Evolutionary conservation across 2,329 filamentous ascomycete genomes (phyloP).

Genomic region (Sclerotinia trifoliorum): DNA sequence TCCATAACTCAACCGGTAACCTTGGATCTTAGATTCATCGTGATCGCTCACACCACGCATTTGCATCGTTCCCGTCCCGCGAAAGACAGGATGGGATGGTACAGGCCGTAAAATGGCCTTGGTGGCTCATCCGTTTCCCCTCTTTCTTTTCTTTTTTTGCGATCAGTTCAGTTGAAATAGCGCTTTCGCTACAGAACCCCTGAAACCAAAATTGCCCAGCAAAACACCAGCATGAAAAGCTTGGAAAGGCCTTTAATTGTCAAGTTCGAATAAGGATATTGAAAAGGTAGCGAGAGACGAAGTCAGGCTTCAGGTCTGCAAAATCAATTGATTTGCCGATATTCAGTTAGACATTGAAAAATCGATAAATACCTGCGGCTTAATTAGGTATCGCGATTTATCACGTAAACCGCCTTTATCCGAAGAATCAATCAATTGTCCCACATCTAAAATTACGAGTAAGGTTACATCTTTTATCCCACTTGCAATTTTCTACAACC

Average conservation of each 20-base stretch:
- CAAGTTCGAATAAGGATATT: not conserved
- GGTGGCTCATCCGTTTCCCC: slow-evolving; percentile 15
- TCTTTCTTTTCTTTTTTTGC: not conserved
- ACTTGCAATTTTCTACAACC: not conserved
- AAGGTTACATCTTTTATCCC: too few species aligned
- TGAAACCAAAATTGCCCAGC: not conserved
- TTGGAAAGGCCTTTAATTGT: not conserved
- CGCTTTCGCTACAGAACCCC: not conserved
- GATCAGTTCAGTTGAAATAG: not conserved
- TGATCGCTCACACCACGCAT: not conserved
- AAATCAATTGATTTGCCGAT: too few species aligned
- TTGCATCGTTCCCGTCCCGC: not conserved
- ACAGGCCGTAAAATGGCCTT: slow-evolving; percentile 11
- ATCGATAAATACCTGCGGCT: too few species aligned
- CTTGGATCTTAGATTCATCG: not conserved
- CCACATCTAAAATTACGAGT: not conserved
- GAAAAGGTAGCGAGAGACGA: too few species aligned
- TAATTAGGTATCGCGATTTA: too few species aligned
- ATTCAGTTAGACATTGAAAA: too few species aligned
- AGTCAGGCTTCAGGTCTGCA: too few species aligned
- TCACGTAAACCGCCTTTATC: too few species aligned
- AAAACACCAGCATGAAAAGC: not conserved
- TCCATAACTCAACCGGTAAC: not conserved
- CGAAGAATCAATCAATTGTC: not conserved
- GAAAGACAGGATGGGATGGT: not conserved